Percentiles rank a stretch among this genome's conserved stretches.
phyloP scores from a whole-genome alignment of 441 rosid genomes.

The Mallotus japonicus region DNA sequence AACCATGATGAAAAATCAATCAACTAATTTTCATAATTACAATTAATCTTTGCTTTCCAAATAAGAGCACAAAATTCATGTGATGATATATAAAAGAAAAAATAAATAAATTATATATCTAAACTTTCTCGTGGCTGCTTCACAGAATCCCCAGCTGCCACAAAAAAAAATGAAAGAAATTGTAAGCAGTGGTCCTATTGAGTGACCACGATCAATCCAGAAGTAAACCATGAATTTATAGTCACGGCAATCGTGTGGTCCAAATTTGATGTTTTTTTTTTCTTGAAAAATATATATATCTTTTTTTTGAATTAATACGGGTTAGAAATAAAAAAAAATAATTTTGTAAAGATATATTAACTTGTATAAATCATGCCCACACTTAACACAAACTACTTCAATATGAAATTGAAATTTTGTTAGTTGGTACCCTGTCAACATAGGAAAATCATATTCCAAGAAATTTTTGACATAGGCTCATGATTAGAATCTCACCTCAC shows the following conservation, averaged over 20 bases:
- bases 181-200: not conserved
- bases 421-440: too few relatives aligned
- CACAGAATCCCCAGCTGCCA: not conserved
- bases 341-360: too few relatives aligned
- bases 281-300: not conserved
- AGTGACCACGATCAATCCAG: slow-evolving; percentile 4
- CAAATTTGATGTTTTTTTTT: not conserved
- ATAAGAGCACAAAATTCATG: not conserved
- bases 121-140: not conserved
- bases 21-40: not conserved
- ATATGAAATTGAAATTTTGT: too few relatives aligned
- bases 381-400: too few relatives aligned
- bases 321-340: too few relatives aligned
- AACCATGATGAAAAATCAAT: too few relatives aligned
- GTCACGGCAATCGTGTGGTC: slow-evolving; percentile 10
- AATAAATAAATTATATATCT: not conserved
- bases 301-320: too few relatives aligned
- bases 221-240: not conserved
- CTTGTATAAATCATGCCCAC: too few relatives aligned
- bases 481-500: too few relatives aligned
- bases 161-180: not conserved
- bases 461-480: too few relatives aligned
- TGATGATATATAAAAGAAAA: not conserved
- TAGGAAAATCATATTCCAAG: too few relatives aligned
- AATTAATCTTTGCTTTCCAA: not conserved